Base-by-base conservation (phyloP, 495 filamentous ascomycete genomes). In the Neurospora sp. region DNA sequence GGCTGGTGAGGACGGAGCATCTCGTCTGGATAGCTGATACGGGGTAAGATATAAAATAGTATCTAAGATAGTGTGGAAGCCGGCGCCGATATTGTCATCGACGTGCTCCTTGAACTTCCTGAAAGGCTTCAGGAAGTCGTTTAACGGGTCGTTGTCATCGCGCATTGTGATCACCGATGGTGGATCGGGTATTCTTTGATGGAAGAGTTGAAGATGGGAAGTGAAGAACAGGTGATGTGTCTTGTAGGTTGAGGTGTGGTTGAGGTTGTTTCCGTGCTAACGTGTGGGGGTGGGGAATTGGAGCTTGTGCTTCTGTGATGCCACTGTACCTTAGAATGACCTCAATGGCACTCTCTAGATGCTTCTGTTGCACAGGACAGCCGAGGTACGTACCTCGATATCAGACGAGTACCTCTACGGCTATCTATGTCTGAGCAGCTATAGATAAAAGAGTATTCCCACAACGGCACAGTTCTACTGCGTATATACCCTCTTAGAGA, bases 31-130 rank as follows among this genome's bases (percentile, higher is more conserved):
- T 0, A 66, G 0, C 7, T 66, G 54, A 19, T 66, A 66, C 0
- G 54, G 54, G 0, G 54, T 19, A 0, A 66, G 15, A 9, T 66
- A 66, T 0, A 66, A 28, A 0, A 66, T 34, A 0, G 54, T 31
- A 36, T 79, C 76, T 10, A 81, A 59, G 15, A 86, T 54, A 34
- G 78, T 78, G 48, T 82, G 79, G 19, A 84, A 74, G 5, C 82
- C 77, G 39, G 80, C 78, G 37, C 76, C 71, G 71, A 86, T 79
- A 11, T 80, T 79, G 37, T 72, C 40, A 75, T 85, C 81, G 72
- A 85, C 77, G 76, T 83, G 81, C 40, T 85, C 80, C 72, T 80
- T 80, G 78, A 85, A 85, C 21, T 80, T 81, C 72, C 85, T 80
- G 74, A 86, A 86, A 28, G 79, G 80, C 70, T 84, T 82, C 2